A percentile compares a stretch with the other conserved stretches of the same genome.
Conservation (phyloP, 192 early-diverging fungal species). For the Podila epigama region DNA sequence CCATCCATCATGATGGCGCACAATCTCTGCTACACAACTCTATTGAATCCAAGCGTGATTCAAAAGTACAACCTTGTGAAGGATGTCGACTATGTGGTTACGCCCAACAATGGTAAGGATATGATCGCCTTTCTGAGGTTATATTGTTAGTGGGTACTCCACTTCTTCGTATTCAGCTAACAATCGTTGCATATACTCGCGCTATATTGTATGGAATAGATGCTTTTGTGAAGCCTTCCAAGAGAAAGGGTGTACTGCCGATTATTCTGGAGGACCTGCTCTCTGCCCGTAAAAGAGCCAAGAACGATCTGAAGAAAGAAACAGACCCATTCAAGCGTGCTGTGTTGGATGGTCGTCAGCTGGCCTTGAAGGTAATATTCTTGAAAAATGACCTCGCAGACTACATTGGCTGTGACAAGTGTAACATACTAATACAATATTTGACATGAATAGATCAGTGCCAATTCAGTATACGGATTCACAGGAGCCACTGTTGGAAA, state of each 20-base stretch:
- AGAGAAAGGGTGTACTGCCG: constrained; percentile 86
- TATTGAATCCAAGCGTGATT: constrained; percentile 66
- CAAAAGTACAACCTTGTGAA: constrained; percentile 69
- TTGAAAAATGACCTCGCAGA: no score
- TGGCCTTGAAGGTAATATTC: constrained; percentile 82
- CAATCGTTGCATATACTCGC: not conserved
- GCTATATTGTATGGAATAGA: constrained; percentile 49
- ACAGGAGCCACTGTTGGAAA: constrained; percentile 94
- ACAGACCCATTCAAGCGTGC: constrained; percentile 94
- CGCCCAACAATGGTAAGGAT: constrained; percentile 82
- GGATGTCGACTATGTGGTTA: constrained; percentile 86
- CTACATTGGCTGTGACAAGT: no score
- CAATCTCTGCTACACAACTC: constrained; percentile 97
- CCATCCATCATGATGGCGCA: constrained; percentile 99
- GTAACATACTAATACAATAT: no score
- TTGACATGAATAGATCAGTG: constrained; percentile 86
- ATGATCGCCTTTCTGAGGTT: no score
- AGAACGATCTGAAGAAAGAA: constrained; percentile 94
- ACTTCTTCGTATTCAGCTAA: no score
- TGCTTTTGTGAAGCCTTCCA: constrained; percentile 81
- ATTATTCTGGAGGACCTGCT: constrained; percentile 89
- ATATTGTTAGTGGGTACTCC: no score
- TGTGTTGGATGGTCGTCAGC: constrained; percentile 94
- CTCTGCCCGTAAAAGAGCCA: constrained; percentile 91
- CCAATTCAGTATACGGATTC: constrained; percentile 98